These are phyloP conservation scores for Colletotrichum lindemuthianum DNA, from an alignment of 2,329 filamentous ascomycete genomes.

Conservation along the genomic window DNA sequence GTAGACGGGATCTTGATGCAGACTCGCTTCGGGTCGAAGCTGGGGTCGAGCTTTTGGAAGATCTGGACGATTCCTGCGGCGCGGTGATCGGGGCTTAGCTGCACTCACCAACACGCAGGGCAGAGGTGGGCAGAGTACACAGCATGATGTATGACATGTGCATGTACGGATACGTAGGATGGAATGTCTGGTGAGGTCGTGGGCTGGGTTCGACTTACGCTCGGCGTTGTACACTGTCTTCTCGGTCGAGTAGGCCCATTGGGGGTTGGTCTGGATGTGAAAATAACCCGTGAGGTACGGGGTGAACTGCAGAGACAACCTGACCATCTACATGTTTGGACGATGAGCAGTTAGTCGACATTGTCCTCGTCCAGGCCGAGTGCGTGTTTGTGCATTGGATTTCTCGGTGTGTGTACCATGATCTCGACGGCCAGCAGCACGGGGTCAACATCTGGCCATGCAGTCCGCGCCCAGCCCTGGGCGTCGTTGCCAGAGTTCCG, in stretches of 20 bases:
- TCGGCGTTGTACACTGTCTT: constrained; percentile 61
- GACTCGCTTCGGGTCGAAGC: constrained; percentile 58
- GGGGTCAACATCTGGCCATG: constrained; percentile 40
- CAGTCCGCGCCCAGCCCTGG: constrained; percentile 28
- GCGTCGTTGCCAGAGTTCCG: constrained; percentile 42
- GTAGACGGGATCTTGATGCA: constrained; percentile 73
- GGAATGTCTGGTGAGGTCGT: too few species aligned
- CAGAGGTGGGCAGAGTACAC: not conserved
- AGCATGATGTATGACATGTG: not conserved
- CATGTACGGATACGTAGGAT: not conserved
- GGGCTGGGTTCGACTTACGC: constrained; percentile 48
- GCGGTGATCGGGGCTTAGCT: not conserved
- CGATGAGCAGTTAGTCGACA: too few species aligned
- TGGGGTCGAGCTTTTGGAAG: constrained; percentile 54
- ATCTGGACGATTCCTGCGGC: constrained; percentile 59
- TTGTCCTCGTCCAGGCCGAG: too few species aligned
- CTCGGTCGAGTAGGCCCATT: constrained; percentile 59
- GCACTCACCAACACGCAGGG: not conserved
- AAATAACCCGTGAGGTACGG: constrained; percentile 61
- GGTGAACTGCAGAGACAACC: constrained; percentile 61
- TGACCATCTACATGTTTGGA: constrained; percentile 57
- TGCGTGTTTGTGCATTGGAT: too few species aligned
- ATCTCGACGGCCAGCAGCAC: constrained; percentile 66
- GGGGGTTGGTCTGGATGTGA: constrained; percentile 70
- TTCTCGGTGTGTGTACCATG: constrained; percentile 50